Base-by-base conservation (phyloP, 176 grass and related monocot species). In the Carex scoparia region DNA sequence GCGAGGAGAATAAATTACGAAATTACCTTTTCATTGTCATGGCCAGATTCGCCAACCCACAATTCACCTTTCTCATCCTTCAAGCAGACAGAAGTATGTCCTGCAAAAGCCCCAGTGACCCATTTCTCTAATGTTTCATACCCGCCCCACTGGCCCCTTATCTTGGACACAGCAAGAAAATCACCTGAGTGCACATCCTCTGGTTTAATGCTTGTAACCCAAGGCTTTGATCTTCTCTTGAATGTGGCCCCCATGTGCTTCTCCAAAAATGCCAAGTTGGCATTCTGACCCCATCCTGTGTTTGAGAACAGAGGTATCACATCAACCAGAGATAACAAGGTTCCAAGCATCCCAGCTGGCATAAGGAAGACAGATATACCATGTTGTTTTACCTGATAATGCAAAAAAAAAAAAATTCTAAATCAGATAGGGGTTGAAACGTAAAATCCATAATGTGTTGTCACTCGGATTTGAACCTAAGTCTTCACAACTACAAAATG, bases 61-160 rank as follows among this genome's bases (percentile, higher is more conserved):
- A 99, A 74, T 46, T 89, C 89, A 28, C 91, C 97, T 9, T 94
- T 85, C 13, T 92, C 85, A 90, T 99, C 97, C 81, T 99, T 99
- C 80, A 99, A 84, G 84, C 90, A 91, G 55, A 96, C 97, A 15
- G 93, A 91, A 68, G 97, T 99, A 70, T 99, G 97, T 23, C 97
- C 97, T 82, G 97, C 97, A 72, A 99, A 99, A 75, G 97, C 93
- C 10, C 97, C 97, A 9, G 93, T 95, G 59, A 95, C 96, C 96
- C 96, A 99, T 88, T 99, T 99, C 86, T 95, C 96, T 70, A 99
- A 84, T 46, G 93, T 94, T 83, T 99, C 90, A 80, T 95, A 99
- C 19, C 96, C 96, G 74, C 96, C 96, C 96, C 96, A 99, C 33
- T 93, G 93, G 27, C 96, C 96, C 38, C 93, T 84, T 48, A 99